A percentile compares a stretch with the other conserved stretches of the same genome.
Evolutionary conservation across 1,139 yeast genomes (phyloP).

Genomic region (Taphrina deformans): DNA sequence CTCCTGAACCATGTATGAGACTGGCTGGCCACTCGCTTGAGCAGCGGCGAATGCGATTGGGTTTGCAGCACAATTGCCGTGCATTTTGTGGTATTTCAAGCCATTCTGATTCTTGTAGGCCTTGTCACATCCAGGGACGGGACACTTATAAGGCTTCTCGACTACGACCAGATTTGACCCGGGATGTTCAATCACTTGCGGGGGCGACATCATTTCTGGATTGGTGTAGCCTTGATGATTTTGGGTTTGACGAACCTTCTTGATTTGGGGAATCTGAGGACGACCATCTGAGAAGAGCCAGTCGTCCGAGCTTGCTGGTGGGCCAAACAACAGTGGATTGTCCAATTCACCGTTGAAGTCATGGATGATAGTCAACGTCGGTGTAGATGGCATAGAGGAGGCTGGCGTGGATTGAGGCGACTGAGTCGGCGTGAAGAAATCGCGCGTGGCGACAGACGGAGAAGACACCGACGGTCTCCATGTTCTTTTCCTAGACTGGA

Average conservation of each 20-base stretch:
- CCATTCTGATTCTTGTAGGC: slow-evolving; percentile 98
- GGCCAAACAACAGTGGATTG: slow-evolving; percentile 31
- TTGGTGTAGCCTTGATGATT: slow-evolving; percentile 1
- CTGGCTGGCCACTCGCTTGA: slow-evolving; percentile 26
- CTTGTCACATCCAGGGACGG: slow-evolving; percentile 96
- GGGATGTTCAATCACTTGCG: slow-evolving; percentile 43
- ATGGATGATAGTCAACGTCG: slow-evolving; percentile 25
- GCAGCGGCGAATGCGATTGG: slow-evolving; percentile 32
- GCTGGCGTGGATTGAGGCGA: slow-evolving; percentile 36
- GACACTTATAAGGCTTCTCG: slow-evolving; percentile 94
- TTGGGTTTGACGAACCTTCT: slow-evolving; percentile 10
- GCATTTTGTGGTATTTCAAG: slow-evolving; percentile 87
- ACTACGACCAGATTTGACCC: slow-evolving; percentile 40
- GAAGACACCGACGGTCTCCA: slow-evolving; percentile 28
- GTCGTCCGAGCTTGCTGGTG: slow-evolving; percentile 35
- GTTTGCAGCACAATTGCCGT: slow-evolving; percentile 58
- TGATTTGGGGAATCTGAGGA: slow-evolving; percentile 24
- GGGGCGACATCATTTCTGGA: slow-evolving; percentile 40
- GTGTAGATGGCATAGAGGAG: slow-evolving; percentile 36
- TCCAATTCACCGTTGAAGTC: slow-evolving; percentile 27
- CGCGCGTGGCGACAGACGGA: slow-evolving; percentile 35
- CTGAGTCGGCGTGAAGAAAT: slow-evolving; percentile 33
- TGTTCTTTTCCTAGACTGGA: slow-evolving; percentile 18
- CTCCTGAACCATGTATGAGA: slow-evolving; percentile 75
- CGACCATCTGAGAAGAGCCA: slow-evolving; percentile 29